Percentiles rank a stretch among this genome's conserved stretches.
phyloP scores from a whole-genome alignment of 345 rosid genomes.

The Salix caprea region DNA sequence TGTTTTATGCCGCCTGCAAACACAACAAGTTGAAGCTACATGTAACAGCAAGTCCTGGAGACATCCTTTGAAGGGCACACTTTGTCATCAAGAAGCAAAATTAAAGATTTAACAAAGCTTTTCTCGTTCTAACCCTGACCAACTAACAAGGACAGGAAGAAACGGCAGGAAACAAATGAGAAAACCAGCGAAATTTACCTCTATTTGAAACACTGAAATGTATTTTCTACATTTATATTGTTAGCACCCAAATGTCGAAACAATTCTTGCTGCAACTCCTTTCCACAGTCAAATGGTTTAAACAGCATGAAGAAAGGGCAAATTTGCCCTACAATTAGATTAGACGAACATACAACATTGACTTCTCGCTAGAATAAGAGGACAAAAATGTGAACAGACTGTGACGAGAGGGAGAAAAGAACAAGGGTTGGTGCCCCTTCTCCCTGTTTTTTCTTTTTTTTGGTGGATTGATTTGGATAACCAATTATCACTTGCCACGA shows the following conservation, averaged over 20 bases:
- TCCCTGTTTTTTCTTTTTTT: background rate
- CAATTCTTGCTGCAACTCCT: slow-evolving; percentile 1
- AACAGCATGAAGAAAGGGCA: slow-evolving; percentile 2
- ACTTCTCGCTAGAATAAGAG: slow-evolving; percentile 9
- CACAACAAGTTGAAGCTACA: no score
- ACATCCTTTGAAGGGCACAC: no score
- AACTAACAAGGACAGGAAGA: background rate
- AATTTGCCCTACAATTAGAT: slow-evolving; percentile 26
- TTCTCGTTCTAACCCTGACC: background rate
- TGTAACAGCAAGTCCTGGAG: no score
- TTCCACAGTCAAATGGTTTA: slow-evolving; percentile 4
- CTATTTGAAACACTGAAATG: background rate
- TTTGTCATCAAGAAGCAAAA: no score
- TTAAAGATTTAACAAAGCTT: background rate
- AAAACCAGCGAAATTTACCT: background rate
- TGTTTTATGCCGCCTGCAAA: no score
- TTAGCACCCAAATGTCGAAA: background rate
- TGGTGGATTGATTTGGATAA: background rate
- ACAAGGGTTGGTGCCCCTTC: background rate
- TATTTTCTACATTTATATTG: slow-evolving; percentile 5
- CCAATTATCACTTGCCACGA: background rate
- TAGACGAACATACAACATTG: slow-evolving; percentile 22
- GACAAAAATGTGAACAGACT: slow-evolving; percentile 13
- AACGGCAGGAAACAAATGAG: background rate
- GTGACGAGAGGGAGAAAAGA: background rate